phyloP scores from a whole-genome alignment of 306 rosid species.

The Corylus avellana region DNA sequence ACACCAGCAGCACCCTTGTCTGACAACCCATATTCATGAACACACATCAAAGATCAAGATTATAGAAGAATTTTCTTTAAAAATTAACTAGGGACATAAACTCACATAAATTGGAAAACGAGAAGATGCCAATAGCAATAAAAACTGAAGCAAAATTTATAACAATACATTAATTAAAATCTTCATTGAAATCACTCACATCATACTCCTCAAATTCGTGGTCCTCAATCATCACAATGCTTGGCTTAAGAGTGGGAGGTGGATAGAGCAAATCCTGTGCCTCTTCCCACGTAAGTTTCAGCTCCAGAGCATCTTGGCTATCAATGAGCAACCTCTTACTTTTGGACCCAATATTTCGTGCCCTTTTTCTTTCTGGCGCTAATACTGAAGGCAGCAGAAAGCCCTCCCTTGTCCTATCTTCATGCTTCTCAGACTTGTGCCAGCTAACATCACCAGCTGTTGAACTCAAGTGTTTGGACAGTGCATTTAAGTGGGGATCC shows the following conservation, averaged over 20 bases:
- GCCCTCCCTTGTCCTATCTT: conserved; percentile 70
- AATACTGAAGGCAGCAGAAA: conserved; percentile 60
- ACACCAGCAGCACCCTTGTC: neutral
- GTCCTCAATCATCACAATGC: conserved; percentile 84
- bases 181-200: conserved; percentile 45
- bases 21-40: neutral
- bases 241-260: conserved; percentile 85
- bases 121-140: neutral
- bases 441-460: conserved; percentile 70
- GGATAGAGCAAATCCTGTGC: conserved; percentile 97
- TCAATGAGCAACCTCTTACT: conserved; percentile 94
- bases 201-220: conserved; percentile 94
- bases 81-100: neutral
- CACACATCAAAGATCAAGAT: neutral
- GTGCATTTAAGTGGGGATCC: conserved; percentile 66
- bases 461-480: conserved; percentile 71
- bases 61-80: neutral
- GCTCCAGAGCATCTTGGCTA: conserved; percentile 89
- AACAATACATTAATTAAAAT: neutral
- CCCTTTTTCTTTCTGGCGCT: conserved; percentile 77
- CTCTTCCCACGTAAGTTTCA: conserved; percentile 96
- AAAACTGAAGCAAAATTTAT: neutral
- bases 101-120: neutral
- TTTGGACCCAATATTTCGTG: conserved; percentile 93
- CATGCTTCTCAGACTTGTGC: conserved; percentile 69